Evolutionary conservation across 768 basidiomycete genomes (phyloP).

Genomic region (Pholiota conissans): DNA sequence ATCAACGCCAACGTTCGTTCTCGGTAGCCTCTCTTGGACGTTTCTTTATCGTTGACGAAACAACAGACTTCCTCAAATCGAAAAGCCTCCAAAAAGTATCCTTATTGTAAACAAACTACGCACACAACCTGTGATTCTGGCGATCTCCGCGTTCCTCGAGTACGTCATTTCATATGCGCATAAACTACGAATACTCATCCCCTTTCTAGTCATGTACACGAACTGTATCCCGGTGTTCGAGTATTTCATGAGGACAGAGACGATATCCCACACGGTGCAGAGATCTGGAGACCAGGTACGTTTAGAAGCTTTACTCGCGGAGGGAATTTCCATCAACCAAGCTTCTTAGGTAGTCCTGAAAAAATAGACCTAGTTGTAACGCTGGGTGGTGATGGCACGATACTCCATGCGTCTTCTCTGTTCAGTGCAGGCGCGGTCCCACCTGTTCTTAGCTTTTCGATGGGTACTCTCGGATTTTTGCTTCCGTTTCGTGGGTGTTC

Average conservation of each 20-base stretch:
- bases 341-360: constrained; percentile 44
- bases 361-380: constrained; percentile 88
- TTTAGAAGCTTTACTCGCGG: background rate
- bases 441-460: constrained; percentile 86
- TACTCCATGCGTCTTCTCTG: constrained; percentile 88
- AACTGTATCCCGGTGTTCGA: constrained; percentile 57
- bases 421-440: constrained; percentile 92
- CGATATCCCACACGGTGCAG: constrained; percentile 64
- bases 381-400: constrained; percentile 93
- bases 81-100: constrained; percentile 56
- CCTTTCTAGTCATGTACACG: constrained; percentile 50
- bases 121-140: constrained; percentile 73
- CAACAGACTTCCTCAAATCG: constrained; percentile 35
- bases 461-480: constrained; percentile 93
- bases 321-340: constrained; percentile 4
- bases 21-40: constrained; percentile 1
- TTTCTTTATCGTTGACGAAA: constrained; percentile 27
- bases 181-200: constrained; percentile 7
- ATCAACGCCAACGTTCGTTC: constrained; percentile 30
- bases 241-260: constrained; percentile 67
- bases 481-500: constrained; percentile 83
- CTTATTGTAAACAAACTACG: constrained; percentile 82
- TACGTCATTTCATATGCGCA: constrained; percentile 30
- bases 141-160: constrained; percentile 74
- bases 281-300: constrained; percentile 67